These are phyloP conservation scores for Penicillium sp. DNA, from an alignment of 2,329 filamentous ascomycete genomes.

Conservation along the genomic window DNA sequence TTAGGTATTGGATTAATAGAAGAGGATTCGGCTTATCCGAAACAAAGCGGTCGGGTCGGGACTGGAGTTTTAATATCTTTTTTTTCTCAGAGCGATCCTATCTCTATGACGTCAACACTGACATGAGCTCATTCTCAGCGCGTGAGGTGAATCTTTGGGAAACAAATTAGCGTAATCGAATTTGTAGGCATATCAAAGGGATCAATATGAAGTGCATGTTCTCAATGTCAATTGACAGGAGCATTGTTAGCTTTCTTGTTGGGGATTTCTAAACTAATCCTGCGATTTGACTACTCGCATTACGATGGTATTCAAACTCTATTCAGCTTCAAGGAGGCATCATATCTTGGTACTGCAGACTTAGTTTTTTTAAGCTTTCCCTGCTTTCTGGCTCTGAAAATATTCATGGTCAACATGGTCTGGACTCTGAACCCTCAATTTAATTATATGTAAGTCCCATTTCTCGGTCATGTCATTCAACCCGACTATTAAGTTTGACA, in stretches of 20 bases:
- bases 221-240: not conserved
- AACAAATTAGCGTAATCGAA: not conserved
- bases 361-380: too few relatives aligned
- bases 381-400: not conserved
- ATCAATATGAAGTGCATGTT: not conserved
- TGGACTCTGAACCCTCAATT: not conserved
- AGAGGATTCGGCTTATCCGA: too few relatives aligned
- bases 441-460: not conserved
- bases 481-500: not conserved
- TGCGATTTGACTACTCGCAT: not conserved
- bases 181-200: not conserved
- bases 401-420: not conserved
- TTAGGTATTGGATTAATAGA: too few relatives aligned
- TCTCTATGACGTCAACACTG: not conserved
- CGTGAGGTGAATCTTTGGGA: not conserved
- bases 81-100: too few relatives aligned
- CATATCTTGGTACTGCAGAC: not conserved
- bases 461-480: not conserved
- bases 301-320: not conserved
- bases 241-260: not conserved
- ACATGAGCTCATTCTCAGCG: not conserved
- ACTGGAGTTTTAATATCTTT: too few relatives aligned
- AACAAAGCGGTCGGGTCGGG: too few relatives aligned
- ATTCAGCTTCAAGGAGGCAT: not conserved
- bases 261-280: not conserved